Percentiles rank a stretch among this genome's conserved stretches.
Conservation (phyloP, 2,329 filamentous ascomycete species). For the Sclerotinia glacialis region DNA sequence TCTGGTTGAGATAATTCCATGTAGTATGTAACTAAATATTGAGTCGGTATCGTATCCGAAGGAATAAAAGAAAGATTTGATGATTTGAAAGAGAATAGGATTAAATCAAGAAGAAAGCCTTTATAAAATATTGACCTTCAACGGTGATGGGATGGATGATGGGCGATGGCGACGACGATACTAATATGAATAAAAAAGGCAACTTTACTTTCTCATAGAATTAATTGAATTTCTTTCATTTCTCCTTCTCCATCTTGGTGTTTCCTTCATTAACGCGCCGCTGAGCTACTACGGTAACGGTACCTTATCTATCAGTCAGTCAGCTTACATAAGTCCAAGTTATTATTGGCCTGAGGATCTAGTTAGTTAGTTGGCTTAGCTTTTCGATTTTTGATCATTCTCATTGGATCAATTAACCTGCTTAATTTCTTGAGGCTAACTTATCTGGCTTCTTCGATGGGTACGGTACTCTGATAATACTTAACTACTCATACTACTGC, state of each 20-base stretch:
- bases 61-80: background rate
- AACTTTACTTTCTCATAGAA: no score
- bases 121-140: background rate
- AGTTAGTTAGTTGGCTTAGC: no score
- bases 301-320: no score
- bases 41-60: background rate
- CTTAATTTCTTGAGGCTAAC: constrained; percentile 5
- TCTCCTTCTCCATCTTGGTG: background rate
- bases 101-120: background rate
- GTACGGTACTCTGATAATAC: no score
- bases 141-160: background rate
- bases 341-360: background rate
- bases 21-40: background rate
- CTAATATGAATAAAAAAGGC: background rate
- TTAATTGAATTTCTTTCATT: constrained; percentile 2
- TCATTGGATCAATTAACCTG: constrained; percentile 2
- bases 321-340: no score
- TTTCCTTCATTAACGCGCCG: background rate
- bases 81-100: background rate
- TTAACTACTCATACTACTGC: no score
- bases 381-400: background rate
- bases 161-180: background rate
- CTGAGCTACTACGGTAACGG: no score
- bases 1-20: background rate
- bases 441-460: constrained; percentile 16